Evolutionary conservation across 139 green algal species (phyloP), one percentile per base, ranked within the genome.

Genomic region (Spirogloea muscicola): DNA sequence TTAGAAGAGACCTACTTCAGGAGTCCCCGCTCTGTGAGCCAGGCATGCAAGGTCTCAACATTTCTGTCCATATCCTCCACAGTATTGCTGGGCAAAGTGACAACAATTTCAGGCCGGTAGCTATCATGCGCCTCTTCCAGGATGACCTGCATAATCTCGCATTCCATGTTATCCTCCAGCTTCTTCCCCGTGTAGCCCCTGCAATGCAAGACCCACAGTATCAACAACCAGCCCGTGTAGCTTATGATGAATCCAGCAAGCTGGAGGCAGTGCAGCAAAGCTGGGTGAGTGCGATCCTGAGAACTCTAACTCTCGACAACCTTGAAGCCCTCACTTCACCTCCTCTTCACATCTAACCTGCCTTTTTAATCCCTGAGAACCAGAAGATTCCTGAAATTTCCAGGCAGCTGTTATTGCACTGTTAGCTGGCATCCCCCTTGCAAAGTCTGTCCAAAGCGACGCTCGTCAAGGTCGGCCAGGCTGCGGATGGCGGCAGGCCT

Each of bases 111-210:
- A 49, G 88, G 58, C 89, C 86, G 85, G 82, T 98, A 99, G 73
- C 85, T 91, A n/a, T 97, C 92, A 0, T 52, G 75, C 0, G 94
- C 94, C 78, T 98, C 94, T 52, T 98, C 91, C n/a, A 90, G 75
- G 34, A 96, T 77, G 25, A 96, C 90, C 79, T 96, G 89, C 92
- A 99, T 98, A 29, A 87, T 87, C 38, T 88, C 94, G 68, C 94
- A 98, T 84, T 98, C 81, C 61, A 99, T 87, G 74, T 99, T 99
- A 51, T 96, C 91, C 18, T 80, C 66, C 2, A 99, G 84, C 74
- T 99, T 99, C 18, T 87, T 84, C 37, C 88, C 55, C 1, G 72
- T 51, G 82, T 98, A 98, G 0, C 85, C 89, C 42, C 92, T 91
- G 77, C 13, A 13, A 2, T 74, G 41, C 25, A n/a, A 74, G 21